Percentiles rank a stretch among this genome's conserved stretches.
phyloP scores from a whole-genome alignment of 2,329 filamentous ascomycete genomes.

The Leptographium galeiforme region DNA sequence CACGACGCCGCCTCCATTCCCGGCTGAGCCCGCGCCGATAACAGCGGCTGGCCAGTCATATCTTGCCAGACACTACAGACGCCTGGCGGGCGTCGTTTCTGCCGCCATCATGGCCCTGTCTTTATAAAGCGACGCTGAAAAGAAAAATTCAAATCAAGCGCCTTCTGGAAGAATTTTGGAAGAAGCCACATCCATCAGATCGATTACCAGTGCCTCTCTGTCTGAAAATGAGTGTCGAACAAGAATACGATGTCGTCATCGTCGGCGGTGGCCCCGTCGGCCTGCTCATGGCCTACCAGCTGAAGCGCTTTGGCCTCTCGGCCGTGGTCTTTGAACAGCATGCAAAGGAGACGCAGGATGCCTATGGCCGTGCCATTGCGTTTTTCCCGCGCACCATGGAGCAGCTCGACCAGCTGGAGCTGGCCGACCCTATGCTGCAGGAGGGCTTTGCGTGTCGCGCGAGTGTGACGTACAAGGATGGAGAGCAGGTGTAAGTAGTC shows the following conservation, averaged over 20 bases:
- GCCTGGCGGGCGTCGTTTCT: too few relatives aligned
- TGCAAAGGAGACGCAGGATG: slow-evolving; percentile 31
- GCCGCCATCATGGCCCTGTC: too few relatives aligned
- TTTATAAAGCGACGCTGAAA: too few relatives aligned
- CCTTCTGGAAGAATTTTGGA: too few relatives aligned
- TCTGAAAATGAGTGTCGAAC: too few relatives aligned
- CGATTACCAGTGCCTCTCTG: too few relatives aligned
- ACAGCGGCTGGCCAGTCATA: too few relatives aligned
- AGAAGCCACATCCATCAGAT: too few relatives aligned
- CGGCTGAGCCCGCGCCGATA: too few relatives aligned
- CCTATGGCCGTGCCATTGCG: slow-evolving; percentile 40
- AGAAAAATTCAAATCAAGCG: too few relatives aligned
- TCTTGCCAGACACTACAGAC: too few relatives aligned
- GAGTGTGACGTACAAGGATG: slow-evolving; percentile 34
- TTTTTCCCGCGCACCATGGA: slow-evolving; percentile 37
- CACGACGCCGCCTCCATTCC: too few relatives aligned
- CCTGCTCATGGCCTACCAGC: slow-evolving; percentile 29
- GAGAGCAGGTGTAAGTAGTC: slow-evolving; percentile 23
- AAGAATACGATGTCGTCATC: slow-evolving; percentile 19
- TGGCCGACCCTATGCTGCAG: slow-evolving; percentile 35
- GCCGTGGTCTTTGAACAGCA: slow-evolving; percentile 35
- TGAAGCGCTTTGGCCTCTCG: slow-evolving; percentile 25
- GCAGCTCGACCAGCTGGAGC: slow-evolving; percentile 36
- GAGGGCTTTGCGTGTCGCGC: slow-evolving; percentile 37
- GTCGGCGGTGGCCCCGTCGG: slow-evolving; percentile 32